A percentile compares a stretch with the other conserved stretches of the same genome.
Conservation (phyloP, 2,329 filamentous ascomycete species). For the Aspergillus chevalieri region DNA sequence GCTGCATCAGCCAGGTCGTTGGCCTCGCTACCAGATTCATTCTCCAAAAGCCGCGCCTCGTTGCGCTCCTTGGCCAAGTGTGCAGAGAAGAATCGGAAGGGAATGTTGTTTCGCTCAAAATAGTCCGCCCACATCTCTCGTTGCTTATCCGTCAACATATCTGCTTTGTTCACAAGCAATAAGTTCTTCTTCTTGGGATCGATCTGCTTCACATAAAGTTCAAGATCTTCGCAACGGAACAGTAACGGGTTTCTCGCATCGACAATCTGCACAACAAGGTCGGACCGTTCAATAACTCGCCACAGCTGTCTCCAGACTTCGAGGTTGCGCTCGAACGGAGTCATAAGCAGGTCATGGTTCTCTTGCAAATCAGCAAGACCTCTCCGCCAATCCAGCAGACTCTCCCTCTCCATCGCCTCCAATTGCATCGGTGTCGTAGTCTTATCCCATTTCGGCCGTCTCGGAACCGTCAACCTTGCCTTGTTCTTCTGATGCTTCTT, state of each 20-base stretch:
- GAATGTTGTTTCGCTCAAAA: constrained; percentile 71
- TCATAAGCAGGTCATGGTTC: constrained; percentile 91
- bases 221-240: constrained; percentile 89
- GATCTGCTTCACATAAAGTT: constrained; percentile 89
- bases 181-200: constrained; percentile 83
- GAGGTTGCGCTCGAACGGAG: constrained; percentile 91
- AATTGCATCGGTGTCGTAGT: constrained; percentile 77
- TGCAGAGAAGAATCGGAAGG: constrained; percentile 95
- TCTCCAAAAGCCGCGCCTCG: constrained; percentile 59
- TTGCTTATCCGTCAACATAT: constrained; percentile 93
- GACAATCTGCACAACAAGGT: constrained; percentile 95
- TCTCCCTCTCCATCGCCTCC: constrained; percentile 70
- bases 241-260: constrained; percentile 91
- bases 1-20: constrained; percentile 27
- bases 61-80: constrained; percentile 83
- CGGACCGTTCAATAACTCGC: constrained; percentile 95
- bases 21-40: constrained; percentile 30
- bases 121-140: constrained; percentile 79
- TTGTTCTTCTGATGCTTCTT: constrained; percentile 80
- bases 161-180: constrained; percentile 93
- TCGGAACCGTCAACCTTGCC: constrained; percentile 74
- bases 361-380: constrained; percentile 90
- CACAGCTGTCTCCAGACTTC: constrained; percentile 98
- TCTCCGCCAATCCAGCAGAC: constrained; percentile 79
- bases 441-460: constrained; percentile 82